Percentiles rank a stretch among this genome's conserved stretches.
These are phyloP conservation scores for Orbilia javanica DNA, from an alignment of 2,329 filamentous ascomycete genomes.

Conservation along the genomic window DNA sequence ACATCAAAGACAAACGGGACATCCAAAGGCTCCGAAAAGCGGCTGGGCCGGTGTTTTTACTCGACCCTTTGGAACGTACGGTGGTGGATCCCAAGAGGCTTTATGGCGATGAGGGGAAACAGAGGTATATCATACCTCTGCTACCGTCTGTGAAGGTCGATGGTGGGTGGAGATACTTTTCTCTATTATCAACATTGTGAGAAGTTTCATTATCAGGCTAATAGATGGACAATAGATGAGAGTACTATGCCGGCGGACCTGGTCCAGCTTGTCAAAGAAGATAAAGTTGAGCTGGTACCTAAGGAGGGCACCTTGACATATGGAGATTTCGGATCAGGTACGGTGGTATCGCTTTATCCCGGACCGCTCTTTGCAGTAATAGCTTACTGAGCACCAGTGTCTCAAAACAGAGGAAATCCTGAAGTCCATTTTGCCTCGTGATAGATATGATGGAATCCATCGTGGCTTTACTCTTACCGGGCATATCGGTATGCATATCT, in stretches of 20 bases:
- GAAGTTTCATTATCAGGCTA: neutral
- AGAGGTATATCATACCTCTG: slow-evolving; percentile 37
- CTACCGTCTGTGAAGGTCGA: slow-evolving; percentile 67
- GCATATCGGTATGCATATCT: slow-evolving; percentile 76
- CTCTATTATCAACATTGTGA: slow-evolving; percentile 32
- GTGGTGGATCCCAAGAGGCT: slow-evolving; percentile 15
- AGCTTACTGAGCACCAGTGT: slow-evolving; percentile 28
- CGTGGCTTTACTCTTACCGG: slow-evolving; percentile 89
- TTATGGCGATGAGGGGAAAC: slow-evolving; percentile 30
- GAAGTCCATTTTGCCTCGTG: slow-evolving; percentile 77
- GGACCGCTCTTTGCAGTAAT: neutral
- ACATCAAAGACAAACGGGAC: slow-evolving; percentile 79
- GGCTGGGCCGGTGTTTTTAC: slow-evolving; percentile 66
- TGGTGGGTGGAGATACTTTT: slow-evolving; percentile 65
- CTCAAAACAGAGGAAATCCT: slow-evolving; percentile 77
- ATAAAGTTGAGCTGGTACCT: slow-evolving; percentile 25
- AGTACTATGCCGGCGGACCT: slow-evolving; percentile 38
- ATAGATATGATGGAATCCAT: slow-evolving; percentile 76
- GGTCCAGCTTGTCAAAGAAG: slow-evolving; percentile 35
- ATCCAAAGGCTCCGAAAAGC: slow-evolving; percentile 77
- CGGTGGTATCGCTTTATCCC: neutral
- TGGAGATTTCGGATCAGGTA: slow-evolving; percentile 40
- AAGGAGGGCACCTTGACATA: slow-evolving; percentile 59
- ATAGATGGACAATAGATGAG: slow-evolving; percentile 11
- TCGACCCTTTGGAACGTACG: slow-evolving; percentile 31